These are phyloP conservation scores for Chlorophyllum brunneum DNA, from an alignment of 768 basidiomycete genomes.

Conservation along the genomic window DNA sequence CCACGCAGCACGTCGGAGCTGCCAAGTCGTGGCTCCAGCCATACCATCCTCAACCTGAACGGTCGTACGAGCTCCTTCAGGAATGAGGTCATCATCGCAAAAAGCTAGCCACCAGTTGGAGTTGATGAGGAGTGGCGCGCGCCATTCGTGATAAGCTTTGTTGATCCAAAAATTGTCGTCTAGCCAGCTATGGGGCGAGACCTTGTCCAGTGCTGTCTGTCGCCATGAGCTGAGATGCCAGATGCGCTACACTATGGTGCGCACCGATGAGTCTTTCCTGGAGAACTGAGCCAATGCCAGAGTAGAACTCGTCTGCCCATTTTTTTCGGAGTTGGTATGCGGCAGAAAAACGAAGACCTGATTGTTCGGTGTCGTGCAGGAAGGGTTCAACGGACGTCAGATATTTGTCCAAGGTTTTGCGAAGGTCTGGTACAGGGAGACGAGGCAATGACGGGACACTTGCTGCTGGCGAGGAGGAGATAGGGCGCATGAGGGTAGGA, in stretches of 20 bases:
- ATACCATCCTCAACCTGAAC: conserved; percentile 1
- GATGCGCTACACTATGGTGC: conserved; percentile 19
- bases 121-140: conserved; percentile 80
- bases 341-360: conserved; percentile 48
- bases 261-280: conserved; percentile 75
- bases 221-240: conserved; percentile 17
- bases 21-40: conserved; percentile 69
- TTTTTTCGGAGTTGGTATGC: conserved; percentile 52
- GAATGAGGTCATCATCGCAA: conserved; percentile 66
- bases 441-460: conserved; percentile 47
- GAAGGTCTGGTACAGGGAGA: conserved; percentile 79
- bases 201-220: conserved; percentile 66
- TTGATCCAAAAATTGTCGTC: conserved; percentile 91
- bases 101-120: conserved; percentile 97
- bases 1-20: conserved; percentile 83
- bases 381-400: conserved; percentile 76
- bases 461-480: background rate
- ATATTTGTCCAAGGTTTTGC: conserved; percentile 73
- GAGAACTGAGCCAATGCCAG: conserved; percentile 60
- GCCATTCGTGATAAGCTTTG: conserved; percentile 85
- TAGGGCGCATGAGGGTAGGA: conserved; percentile 1
- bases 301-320: conserved; percentile 67
- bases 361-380: conserved; percentile 67
- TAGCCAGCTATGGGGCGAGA: conserved; percentile 89
- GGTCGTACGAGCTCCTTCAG: conserved; percentile 29